These are phyloP conservation scores for Zopfia rhizophila DNA, from an alignment of 2,329 filamentous ascomycete genomes.

Conservation along the genomic window DNA sequence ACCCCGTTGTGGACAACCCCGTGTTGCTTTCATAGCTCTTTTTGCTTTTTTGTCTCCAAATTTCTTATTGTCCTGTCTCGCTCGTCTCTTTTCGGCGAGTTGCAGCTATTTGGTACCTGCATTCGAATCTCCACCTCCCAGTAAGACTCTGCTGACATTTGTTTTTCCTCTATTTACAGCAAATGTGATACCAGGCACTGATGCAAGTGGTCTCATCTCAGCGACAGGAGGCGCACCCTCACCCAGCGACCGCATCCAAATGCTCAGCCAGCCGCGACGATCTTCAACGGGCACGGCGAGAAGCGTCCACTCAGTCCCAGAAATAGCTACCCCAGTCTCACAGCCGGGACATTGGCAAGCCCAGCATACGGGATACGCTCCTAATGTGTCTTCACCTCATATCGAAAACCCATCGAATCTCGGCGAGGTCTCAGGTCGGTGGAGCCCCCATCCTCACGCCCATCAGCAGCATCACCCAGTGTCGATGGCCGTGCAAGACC, in stretches of 20 bases:
- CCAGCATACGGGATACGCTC: conserved; percentile 43
- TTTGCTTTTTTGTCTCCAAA: conserved; percentile 19
- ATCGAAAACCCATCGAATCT: conserved; percentile 41
- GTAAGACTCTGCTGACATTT: conserved; percentile 19
- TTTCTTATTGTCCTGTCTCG: conserved; percentile 21
- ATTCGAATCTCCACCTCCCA: conserved; percentile 15
- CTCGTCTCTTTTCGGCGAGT: conserved; percentile 35
- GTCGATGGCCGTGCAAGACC: conserved; percentile 46
- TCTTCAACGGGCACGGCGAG: conserved; percentile 51
- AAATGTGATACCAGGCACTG: conserved; percentile 32
- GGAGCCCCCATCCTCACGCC: conserved; percentile 45
- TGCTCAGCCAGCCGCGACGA: conserved; percentile 50
- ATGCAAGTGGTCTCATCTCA: conserved; percentile 31
- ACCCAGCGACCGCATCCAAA: conserved; percentile 52
- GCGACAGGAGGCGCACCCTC: conserved; percentile 45
- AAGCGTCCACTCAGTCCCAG: conserved; percentile 49
- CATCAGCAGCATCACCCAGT: conserved; percentile 45
- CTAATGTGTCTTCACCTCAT: conserved; percentile 48
- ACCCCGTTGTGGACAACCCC: conserved; percentile 36
- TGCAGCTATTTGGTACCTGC: conserved; percentile 38
- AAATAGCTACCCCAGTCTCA: conserved; percentile 48
- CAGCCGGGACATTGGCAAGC: conserved; percentile 50
- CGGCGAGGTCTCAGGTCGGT: conserved; percentile 43
- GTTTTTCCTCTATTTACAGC: conserved; percentile 16
- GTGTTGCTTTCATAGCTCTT: conserved; percentile 29